Evolutionary conservation across 106 monocot genomes (phyloP).

Genomic region (Allium cepa): DNA sequence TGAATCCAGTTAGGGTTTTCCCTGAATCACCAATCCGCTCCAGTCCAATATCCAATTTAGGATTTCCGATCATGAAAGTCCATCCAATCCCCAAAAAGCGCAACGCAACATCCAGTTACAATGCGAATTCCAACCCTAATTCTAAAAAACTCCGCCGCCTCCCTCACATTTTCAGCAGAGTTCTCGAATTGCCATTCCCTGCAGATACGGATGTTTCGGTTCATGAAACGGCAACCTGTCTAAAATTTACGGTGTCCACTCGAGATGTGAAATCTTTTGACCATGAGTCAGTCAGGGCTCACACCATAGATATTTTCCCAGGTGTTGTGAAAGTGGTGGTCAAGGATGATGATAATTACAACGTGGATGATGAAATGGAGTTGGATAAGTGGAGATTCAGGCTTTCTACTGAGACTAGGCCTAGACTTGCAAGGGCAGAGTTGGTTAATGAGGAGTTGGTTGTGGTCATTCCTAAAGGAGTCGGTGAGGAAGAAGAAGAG

Average conservation of each 20-base stretch:
- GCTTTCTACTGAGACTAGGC: slow-evolving; percentile 29
- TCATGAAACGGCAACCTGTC: slow-evolving; percentile 18
- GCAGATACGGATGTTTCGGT: slow-evolving; percentile 48
- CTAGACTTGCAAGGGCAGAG: slow-evolving; percentile 13
- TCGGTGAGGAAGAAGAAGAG: slow-evolving; percentile 9
- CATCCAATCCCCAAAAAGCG: not conserved
- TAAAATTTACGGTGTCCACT: slow-evolving; percentile 29
- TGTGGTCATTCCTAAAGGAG: slow-evolving; percentile 48
- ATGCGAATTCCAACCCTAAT: not conserved
- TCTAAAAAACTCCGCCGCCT: slow-evolving; percentile 51
- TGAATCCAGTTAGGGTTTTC: too few species aligned
- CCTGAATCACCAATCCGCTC: too few species aligned
- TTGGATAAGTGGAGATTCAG: slow-evolving; percentile 60
- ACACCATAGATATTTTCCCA: slow-evolving; percentile 38
- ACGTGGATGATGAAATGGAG: slow-evolving; percentile 26
- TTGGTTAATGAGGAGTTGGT: slow-evolving; percentile 40
- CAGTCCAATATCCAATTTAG: not conserved
- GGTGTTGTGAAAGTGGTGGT: slow-evolving; percentile 45
- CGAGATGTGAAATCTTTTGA: not conserved
- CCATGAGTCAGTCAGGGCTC: slow-evolving; percentile 17
- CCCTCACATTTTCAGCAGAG: slow-evolving; percentile 56
- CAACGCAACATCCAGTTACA: too few species aligned
- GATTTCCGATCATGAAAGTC: slow-evolving; percentile 7
- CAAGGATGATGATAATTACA: slow-evolving; percentile 8
- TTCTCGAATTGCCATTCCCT: slow-evolving; percentile 51